Evolutionary conservation across 805 yeast genomes (phyloP).

Genomic region (Candida schatavii): DNA sequence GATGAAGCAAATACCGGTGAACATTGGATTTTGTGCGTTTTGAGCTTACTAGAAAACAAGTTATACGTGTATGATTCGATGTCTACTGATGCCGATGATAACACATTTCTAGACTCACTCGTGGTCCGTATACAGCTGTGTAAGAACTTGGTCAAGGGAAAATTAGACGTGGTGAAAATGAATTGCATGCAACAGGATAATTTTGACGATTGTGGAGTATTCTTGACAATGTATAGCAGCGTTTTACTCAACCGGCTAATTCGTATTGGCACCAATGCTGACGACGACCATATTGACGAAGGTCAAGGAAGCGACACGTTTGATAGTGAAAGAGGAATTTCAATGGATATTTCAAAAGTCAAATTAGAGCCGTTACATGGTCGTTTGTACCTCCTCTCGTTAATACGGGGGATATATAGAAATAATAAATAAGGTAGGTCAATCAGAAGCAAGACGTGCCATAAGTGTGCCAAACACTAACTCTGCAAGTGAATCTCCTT

Average conservation of each 20-base stretch:
- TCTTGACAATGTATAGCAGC: constrained; percentile 37
- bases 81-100: constrained; percentile 39
- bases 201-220: constrained; percentile 66
- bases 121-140: constrained; percentile 19
- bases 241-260: constrained; percentile 29
- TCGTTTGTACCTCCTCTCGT: constrained; percentile 34
- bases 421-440: neutral
- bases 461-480: constrained; percentile 23
- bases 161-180: constrained; percentile 26
- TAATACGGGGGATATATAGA: neutral
- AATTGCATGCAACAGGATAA: constrained; percentile 59
- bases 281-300: constrained; percentile 4
- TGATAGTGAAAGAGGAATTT: constrained; percentile 22
- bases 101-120: constrained; percentile 23
- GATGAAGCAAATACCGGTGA: constrained; percentile 63
- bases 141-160: constrained; percentile 21
- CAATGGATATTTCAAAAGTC: constrained; percentile 39
- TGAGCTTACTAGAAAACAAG: constrained; percentile 44
- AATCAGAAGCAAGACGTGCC: constrained; percentile 19
- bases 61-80: constrained; percentile 62
- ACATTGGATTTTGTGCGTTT: constrained; percentile 71
- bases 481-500: constrained; percentile 27
- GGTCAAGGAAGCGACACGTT: constrained; percentile 10
- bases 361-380: constrained; percentile 48
- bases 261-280: constrained; percentile 8